phyloP scores from a whole-genome alignment of 169 alveolate species.

The Perkinsus olseni region DNA sequence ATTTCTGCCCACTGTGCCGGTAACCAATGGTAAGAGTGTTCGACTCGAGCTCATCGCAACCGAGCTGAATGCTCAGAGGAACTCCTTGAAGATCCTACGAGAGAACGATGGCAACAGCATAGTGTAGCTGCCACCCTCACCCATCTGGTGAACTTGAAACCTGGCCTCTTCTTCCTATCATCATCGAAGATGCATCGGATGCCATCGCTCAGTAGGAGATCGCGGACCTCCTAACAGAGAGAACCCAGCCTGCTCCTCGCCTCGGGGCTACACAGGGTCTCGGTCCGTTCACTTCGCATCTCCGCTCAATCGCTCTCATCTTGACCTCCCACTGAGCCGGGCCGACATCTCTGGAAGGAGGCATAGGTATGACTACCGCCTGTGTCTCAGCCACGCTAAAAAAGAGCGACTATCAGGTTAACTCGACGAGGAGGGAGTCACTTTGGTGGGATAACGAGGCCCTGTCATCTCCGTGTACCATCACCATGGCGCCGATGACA shows the following conservation, averaged over 20 bases:
- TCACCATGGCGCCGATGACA: neutral
- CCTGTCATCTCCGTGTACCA: neutral
- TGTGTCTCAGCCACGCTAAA: neutral
- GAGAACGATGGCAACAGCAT: neutral
- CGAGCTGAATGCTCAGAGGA: neutral
- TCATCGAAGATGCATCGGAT: neutral
- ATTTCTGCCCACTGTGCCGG: neutral
- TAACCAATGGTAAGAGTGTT: neutral
- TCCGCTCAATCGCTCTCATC: neutral
- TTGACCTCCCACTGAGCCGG: neutral
- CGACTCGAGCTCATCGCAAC: neutral
- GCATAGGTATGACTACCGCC: neutral
- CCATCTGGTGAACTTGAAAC: neutral
- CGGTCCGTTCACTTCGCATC: neutral
- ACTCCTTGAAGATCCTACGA: neutral
- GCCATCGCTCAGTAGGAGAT: neutral
- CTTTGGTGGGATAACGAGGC: neutral
- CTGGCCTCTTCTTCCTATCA: neutral
- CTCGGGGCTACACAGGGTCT: neutral
- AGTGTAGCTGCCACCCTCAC: neutral
- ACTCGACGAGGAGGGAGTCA: neutral
- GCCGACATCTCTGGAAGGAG: neutral
- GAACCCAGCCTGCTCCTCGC: neutral
- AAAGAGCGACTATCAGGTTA: neutral
- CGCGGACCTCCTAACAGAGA: too few relatives aligned